Percentiles rank a stretch among this genome's conserved stretches.
These are phyloP conservation scores for Typha latifolia DNA, from an alignment of 176 grass and related monocot genomes.

Conservation along the genomic window DNA sequence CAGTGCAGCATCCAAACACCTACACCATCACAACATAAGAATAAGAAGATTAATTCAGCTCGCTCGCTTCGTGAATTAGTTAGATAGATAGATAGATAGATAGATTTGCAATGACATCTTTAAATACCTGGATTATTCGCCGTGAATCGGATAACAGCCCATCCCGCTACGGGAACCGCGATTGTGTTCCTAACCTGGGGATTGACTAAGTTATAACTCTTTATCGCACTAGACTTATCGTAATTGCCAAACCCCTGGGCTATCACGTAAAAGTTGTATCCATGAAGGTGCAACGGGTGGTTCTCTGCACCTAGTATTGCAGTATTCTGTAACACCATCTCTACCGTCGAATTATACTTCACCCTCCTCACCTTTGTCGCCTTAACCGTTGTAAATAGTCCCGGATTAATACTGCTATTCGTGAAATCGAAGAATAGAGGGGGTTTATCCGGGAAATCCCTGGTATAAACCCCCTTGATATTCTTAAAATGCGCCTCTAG, in stretches of 20 bases:
- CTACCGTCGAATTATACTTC: too few species aligned
- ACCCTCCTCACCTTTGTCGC: conserved; percentile 37
- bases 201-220: conserved; percentile 39
- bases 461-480: conserved; percentile 31
- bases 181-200: conserved; percentile 71
- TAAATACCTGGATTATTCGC: conserved; percentile 50
- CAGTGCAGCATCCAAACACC: too few species aligned
- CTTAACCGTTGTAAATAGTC: conserved; percentile 26
- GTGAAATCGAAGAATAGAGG: conserved; percentile 50
- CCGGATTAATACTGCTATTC: neutral
- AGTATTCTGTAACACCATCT: conserved; percentile 64
- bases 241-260: conserved; percentile 48
- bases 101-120: conserved; percentile 37
- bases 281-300: conserved; percentile 54
- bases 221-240: neutral
- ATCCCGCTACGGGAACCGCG: conserved; percentile 53
- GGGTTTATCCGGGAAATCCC: conserved; percentile 47
- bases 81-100: too few species aligned
- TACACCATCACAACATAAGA: too few species aligned
- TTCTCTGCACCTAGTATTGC: conserved; percentile 38
- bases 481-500: conserved; percentile 29
- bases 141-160: conserved; percentile 54
- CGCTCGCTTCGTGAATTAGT: too few species aligned
- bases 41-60: too few species aligned
- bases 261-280: conserved; percentile 45